phyloP scores from a whole-genome alignment of 352 stramenopile species.

The Phytophthora fragariae region DNA sequence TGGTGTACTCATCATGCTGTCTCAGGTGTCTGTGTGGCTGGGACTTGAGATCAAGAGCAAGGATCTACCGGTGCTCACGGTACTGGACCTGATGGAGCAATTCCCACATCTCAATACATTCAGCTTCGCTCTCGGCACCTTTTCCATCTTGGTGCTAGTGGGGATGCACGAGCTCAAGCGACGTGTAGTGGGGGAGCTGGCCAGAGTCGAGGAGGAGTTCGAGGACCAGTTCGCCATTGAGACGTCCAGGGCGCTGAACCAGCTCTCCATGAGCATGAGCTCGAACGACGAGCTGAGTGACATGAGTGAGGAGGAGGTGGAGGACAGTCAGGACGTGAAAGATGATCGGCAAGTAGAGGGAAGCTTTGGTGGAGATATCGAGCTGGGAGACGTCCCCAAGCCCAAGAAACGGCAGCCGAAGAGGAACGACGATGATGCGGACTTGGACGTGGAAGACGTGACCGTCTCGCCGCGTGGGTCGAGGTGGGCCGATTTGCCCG shows the following conservation, averaged over 20 bases:
- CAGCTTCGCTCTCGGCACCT: slow-evolving; percentile 56
- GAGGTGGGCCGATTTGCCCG: slow-evolving; percentile 44
- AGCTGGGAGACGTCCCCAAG: slow-evolving; percentile 23
- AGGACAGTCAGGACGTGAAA: slow-evolving; percentile 33
- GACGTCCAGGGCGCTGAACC: slow-evolving; percentile 44
- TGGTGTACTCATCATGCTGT: slow-evolving; percentile 73
- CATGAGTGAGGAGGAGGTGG: slow-evolving; percentile 31
- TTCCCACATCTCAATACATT: slow-evolving; percentile 59
- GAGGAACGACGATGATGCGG: slow-evolving; percentile 2
- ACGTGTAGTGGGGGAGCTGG: slow-evolving; percentile 51
- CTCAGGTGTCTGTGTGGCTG: slow-evolving; percentile 68
- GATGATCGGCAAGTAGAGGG: slow-evolving; percentile 18
- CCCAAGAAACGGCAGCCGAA: slow-evolving; percentile 35
- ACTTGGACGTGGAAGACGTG: slow-evolving; percentile 21
- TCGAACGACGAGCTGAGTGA: slow-evolving; percentile 29
- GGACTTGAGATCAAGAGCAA: slow-evolving; percentile 56
- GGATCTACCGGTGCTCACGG: slow-evolving; percentile 63
- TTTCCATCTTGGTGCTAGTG: slow-evolving; percentile 63
- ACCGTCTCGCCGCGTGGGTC: slow-evolving; percentile 43
- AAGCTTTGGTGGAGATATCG: slow-evolving; percentile 23
- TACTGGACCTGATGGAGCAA: slow-evolving; percentile 58
- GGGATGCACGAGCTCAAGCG: slow-evolving; percentile 48
- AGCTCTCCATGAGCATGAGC: slow-evolving; percentile 37
- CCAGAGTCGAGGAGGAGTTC: slow-evolving; percentile 43
- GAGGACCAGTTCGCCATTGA: slow-evolving; percentile 58